Conservation (phyloP, 495 filamentous ascomycete species). For the Podospora bellae-mahoneyi region DNA sequence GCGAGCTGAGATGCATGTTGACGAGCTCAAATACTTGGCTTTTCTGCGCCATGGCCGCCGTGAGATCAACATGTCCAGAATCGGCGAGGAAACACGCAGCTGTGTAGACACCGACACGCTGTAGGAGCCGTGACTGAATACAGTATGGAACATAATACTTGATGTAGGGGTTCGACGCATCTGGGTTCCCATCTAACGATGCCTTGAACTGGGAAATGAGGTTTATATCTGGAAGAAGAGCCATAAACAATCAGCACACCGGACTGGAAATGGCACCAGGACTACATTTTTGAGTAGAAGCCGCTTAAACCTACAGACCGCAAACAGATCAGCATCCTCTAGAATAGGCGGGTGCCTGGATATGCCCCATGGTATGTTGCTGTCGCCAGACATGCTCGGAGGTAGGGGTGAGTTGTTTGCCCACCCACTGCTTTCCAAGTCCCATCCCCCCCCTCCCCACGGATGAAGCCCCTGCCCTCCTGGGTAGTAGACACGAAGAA, state of each 20-base stretch:
- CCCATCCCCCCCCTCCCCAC: constrained; percentile 17
- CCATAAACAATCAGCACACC: constrained; percentile 3
- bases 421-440: constrained; percentile 8
- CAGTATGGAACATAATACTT: constrained; percentile 37
- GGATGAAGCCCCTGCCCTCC: constrained; percentile 2
- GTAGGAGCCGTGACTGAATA: constrained; percentile 34
- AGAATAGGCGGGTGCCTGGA: constrained; percentile 20
- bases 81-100: constrained; percentile 41
- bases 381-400: constrained; percentile 11
- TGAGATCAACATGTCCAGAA: constrained; percentile 36
- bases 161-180: constrained; percentile 35
- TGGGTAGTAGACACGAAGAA: constrained; percentile 24
- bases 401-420: not conserved
- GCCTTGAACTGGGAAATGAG: constrained; percentile 49
- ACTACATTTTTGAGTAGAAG: not conserved
- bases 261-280: not conserved
- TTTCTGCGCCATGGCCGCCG: constrained; percentile 36
- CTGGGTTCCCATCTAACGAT: constrained; percentile 38
- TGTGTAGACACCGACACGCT: constrained; percentile 36
- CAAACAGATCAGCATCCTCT: constrained; percentile 30
- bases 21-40: constrained; percentile 34
- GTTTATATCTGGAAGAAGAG: constrained; percentile 51
- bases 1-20: constrained; percentile 37
- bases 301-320: constrained; percentile 30
- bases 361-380: constrained; percentile 19